Evolutionary conservation across 768 basidiomycete genomes (phyloP).

Genomic region (Naganishia onofrii): DNA sequence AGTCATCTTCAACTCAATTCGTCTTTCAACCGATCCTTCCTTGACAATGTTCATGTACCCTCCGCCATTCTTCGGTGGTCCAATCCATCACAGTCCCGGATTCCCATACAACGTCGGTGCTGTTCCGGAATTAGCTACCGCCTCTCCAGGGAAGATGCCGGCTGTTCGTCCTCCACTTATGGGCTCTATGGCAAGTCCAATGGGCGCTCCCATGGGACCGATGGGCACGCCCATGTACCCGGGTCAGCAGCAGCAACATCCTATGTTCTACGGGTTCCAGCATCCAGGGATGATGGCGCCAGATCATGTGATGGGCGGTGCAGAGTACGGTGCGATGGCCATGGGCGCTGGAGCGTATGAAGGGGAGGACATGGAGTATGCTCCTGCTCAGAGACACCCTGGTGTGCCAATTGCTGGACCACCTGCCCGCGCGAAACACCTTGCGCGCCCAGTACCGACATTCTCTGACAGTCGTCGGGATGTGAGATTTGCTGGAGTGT

Average conservation of each 20-base stretch:
- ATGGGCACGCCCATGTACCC: conserved; percentile 10
- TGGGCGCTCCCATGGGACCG: no score
- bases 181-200: background rate
- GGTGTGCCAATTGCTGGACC: background rate
- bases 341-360: background rate
- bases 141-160: background rate
- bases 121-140: conserved; percentile 16
- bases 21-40: background rate
- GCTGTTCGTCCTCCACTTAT: conserved; percentile 10
- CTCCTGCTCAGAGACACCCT: background rate
- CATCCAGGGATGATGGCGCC: background rate
- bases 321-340: background rate
- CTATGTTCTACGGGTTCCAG: conserved; percentile 7
- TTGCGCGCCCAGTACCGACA: background rate
- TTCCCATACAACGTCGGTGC: conserved; percentile 28
- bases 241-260: background rate
- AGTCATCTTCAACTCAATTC: background rate
- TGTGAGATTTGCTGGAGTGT: conserved; percentile 7
- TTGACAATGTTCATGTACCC: conserved; percentile 16
- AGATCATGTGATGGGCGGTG: background rate
- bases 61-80: conserved; percentile 15
- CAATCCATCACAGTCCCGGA: conserved; percentile 22
- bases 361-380: background rate
- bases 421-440: background rate
- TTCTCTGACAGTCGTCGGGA: conserved; percentile 1